Evolutionary conservation across 495 filamentous ascomycete genomes (phyloP).

Genomic region (Penicillium macrosclerotiorum): DNA sequence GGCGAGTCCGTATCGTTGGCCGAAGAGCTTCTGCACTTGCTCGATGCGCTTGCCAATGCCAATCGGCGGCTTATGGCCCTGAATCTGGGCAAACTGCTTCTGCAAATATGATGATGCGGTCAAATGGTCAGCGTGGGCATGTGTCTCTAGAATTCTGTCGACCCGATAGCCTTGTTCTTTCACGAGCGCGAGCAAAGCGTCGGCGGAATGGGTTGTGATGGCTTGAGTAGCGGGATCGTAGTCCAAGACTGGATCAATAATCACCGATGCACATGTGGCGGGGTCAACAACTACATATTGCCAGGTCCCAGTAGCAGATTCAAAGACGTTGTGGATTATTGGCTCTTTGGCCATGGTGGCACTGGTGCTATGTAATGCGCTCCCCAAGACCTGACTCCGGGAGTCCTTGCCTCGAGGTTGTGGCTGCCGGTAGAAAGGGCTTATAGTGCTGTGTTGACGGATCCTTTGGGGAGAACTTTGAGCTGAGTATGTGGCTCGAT

Average conservation of each 20-base stretch:
- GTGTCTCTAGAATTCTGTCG: conserved; percentile 54
- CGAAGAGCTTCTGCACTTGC: conserved; percentile 51
- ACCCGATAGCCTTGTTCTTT: conserved; percentile 45
- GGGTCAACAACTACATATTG: conserved; percentile 61
- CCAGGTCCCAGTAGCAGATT: conserved; percentile 52
- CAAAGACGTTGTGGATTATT: conserved; percentile 44
- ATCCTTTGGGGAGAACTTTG: background rate
- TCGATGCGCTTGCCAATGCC: conserved; percentile 55
- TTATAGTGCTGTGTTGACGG: background rate
- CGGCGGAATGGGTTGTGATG: conserved; percentile 49
- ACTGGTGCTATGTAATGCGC: conserved; percentile 4
- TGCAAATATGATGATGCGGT: conserved; percentile 57
- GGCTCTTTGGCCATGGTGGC: conserved; percentile 18
- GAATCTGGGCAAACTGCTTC: conserved; percentile 26
- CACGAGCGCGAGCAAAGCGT: conserved; percentile 42
- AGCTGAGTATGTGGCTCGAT: background rate
- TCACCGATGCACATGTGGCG: conserved; percentile 40
- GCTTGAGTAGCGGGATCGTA: conserved; percentile 46
- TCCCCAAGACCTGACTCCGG: background rate
- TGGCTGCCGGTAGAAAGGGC: background rate
- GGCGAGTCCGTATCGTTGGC: conserved; percentile 43
- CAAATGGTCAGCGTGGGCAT: conserved; percentile 63
- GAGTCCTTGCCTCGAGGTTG: background rate
- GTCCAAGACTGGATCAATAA: conserved; percentile 62
- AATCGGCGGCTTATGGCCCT: conserved; percentile 33